These are phyloP conservation scores for Pyrus hybrid DNA, from an alignment of 331 rosid species.

Conservation along the genomic window DNA sequence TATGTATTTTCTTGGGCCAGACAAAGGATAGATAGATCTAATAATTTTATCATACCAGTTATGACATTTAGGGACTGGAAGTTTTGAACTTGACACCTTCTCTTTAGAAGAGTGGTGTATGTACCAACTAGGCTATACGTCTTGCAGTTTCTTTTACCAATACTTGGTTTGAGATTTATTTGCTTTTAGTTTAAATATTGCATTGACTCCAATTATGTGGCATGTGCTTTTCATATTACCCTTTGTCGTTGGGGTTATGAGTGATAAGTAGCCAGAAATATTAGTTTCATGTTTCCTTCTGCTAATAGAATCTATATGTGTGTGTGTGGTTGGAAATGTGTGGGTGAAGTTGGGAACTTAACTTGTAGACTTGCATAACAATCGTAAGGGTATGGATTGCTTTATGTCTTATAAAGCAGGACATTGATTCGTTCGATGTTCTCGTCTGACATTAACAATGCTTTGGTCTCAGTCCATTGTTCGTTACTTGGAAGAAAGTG, in stretches of 20 bases:
- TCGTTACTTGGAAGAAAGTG: conserved; percentile 96
- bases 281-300: not conserved
- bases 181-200: not conserved
- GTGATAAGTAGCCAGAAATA: not conserved
- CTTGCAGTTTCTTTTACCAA: not conserved
- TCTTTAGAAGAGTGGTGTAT: not conserved
- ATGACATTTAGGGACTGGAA: not conserved
- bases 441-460: conserved; percentile 13
- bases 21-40: not conserved
- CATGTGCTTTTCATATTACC: not conserved
- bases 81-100: not conserved
- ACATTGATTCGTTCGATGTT: not conserved
- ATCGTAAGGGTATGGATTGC: not conserved
- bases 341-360: not conserved
- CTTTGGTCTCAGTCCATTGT: conserved; percentile 78
- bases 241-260: not conserved
- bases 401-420: not conserved
- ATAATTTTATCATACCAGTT: not conserved
- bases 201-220: not conserved
- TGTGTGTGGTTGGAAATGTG: too few species aligned
- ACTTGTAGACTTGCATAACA: not conserved
- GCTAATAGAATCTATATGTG: not conserved
- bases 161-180: not conserved
- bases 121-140: not conserved
- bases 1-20: not conserved